Conservation (phyloP, 2,329 filamentous ascomycete genomes). For the Colletotrichum truncatum region DNA sequence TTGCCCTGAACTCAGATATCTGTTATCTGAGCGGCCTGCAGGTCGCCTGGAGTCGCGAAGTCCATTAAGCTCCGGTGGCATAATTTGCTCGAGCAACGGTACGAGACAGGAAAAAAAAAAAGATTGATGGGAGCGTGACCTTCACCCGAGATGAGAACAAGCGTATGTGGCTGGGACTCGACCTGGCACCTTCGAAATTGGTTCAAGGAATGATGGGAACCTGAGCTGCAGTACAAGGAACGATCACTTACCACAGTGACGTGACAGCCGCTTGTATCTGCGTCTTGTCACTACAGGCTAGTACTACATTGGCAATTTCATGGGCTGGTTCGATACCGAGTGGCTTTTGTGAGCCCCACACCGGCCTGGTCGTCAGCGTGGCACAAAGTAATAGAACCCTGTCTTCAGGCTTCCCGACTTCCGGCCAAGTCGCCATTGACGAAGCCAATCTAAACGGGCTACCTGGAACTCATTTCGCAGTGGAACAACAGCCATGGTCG, state of each 20-base stretch:
- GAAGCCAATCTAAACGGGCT: constrained; percentile 12
- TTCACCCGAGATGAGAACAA: neutral
- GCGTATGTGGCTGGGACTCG: neutral
- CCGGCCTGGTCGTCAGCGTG: neutral
- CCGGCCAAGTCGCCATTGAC: neutral
- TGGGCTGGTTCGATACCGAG: constrained; percentile 1
- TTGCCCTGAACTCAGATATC: constrained; percentile 15
- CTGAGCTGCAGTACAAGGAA: neutral
- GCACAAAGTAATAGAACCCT: constrained; percentile 12
- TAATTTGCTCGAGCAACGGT: no score
- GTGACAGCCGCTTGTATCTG: neutral
- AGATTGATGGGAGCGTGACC: neutral
- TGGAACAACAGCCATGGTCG: neutral
- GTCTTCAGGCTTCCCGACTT: constrained; percentile 1
- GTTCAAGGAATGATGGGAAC: neutral
- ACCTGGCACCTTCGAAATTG: neutral
- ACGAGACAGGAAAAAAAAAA: neutral
- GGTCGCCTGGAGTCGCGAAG: constrained; percentile 5
- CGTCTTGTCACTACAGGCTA: neutral
- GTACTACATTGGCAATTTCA: neutral
- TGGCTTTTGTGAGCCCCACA: constrained; percentile 10
- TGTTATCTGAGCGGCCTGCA: constrained; percentile 8
- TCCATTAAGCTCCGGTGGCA: neutral
- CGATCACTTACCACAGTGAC: neutral
- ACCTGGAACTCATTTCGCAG: constrained; percentile 14